Conservation (phyloP, 2,329 filamentous ascomycete species). For the Pseudogymnoascus sp. region DNA sequence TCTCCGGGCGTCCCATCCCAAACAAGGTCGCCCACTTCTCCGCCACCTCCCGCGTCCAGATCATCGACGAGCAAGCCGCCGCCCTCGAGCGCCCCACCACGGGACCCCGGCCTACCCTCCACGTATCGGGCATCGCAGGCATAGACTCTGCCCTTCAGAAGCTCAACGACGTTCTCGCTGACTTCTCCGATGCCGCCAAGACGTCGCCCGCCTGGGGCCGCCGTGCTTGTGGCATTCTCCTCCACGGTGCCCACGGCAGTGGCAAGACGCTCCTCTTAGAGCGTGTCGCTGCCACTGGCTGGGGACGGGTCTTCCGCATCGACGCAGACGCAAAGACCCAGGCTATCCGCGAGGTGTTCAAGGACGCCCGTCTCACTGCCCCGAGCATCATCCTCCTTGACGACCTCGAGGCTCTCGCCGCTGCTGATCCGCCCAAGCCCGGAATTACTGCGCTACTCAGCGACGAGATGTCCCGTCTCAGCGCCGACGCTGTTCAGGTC, state of each 20-base stretch:
- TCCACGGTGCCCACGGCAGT: conserved; percentile 76
- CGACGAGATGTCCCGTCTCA: conserved; percentile 48
- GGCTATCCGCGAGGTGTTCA: conserved; percentile 59
- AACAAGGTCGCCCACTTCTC: conserved; percentile 31
- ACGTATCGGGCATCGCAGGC: conserved; percentile 55
- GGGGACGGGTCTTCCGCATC: conserved; percentile 61
- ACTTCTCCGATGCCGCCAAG: conserved; percentile 37
- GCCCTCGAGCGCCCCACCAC: conserved; percentile 19
- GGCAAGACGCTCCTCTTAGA: conserved; percentile 73
- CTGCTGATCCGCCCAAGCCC: conserved; percentile 47
- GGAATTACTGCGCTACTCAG: conserved; percentile 41
- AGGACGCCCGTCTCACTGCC: conserved; percentile 57
- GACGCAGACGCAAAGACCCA: conserved; percentile 47
- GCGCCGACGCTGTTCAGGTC: conserved; percentile 42
- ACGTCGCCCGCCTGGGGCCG: conserved; percentile 21
- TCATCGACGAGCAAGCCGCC: conserved; percentile 15
- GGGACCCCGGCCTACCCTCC: conserved; percentile 27
- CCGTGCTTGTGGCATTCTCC: conserved; percentile 32
- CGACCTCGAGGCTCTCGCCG: conserved; percentile 61
- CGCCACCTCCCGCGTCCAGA: conserved; percentile 20
- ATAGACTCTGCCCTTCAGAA: conserved; percentile 53
- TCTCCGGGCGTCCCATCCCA: conserved; percentile 36
- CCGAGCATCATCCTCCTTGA: conserved; percentile 77
- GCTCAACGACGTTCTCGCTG: conserved; percentile 58
- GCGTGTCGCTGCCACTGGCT: conserved; percentile 57